A percentile compares a stretch with the other conserved stretches of the same genome.
phyloP scores from a whole-genome alignment of 495 filamentous ascomycete genomes.

The Penicillium malachiteum region DNA sequence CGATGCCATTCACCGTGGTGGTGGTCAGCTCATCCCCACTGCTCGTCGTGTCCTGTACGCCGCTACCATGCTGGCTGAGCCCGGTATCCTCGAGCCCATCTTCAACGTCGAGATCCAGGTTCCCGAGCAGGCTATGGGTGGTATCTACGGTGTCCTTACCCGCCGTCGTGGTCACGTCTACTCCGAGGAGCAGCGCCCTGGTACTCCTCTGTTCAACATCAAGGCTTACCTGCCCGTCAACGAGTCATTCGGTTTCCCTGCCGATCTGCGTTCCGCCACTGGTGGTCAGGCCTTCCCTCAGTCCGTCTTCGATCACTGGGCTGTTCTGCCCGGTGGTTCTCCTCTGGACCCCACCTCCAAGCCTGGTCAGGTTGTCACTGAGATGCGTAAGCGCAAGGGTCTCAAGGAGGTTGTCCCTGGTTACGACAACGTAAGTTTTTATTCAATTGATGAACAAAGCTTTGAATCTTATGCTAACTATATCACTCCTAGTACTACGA shows the following conservation, averaged over 20 bases:
- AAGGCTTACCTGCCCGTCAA: conserved; percentile 99
- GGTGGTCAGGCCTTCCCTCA: conserved; percentile 99
- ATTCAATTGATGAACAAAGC: background rate
- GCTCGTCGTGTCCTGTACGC: conserved; percentile 97
- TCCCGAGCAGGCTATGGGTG: conserved; percentile 97
- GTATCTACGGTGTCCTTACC: conserved; percentile 99
- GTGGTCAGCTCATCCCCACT: conserved; percentile 98
- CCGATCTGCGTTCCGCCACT: conserved; percentile 89
- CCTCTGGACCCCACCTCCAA: conserved; percentile 83
- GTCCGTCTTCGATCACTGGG: conserved; percentile 98
- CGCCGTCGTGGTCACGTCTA: conserved; percentile 98
- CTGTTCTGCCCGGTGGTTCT: conserved; percentile 89
- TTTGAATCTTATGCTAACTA: conserved; percentile 51
- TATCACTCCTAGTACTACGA: conserved; percentile 79
- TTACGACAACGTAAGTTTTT: conserved; percentile 83
- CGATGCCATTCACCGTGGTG: conserved; percentile 99
- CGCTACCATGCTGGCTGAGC: conserved; percentile 84
- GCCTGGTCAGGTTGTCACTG: conserved; percentile 79
- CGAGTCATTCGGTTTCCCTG: conserved; percentile 99
- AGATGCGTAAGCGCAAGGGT: conserved; percentile 99
- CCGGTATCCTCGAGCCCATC: conserved; percentile 90
- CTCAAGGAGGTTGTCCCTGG: conserved; percentile 91
- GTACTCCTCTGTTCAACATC: conserved; percentile 98
- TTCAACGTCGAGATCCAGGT: conserved; percentile 99
- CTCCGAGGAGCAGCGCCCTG: conserved; percentile 94